Evolutionary conservation across 805 yeast species (phyloP), one percentile per base, ranked within the genome.

Genomic region (Metschnikowia anglica): DNA sequence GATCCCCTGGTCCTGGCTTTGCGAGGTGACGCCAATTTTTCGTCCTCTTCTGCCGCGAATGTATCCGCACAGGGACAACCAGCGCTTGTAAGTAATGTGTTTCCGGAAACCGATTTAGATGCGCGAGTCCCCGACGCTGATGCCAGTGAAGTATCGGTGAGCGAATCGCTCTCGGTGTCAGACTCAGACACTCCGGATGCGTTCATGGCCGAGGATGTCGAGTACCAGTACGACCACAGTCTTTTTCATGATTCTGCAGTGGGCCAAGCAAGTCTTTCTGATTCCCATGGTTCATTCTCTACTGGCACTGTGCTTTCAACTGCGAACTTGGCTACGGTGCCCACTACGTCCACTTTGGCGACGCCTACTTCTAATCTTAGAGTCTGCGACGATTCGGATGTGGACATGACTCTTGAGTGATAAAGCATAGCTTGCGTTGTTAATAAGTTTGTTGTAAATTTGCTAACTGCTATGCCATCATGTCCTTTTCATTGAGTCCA

Each of bases 401-500:
- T 66, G 43, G 77, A 72, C 47, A 73, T 73, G 77, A 63, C 72
- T 16, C 56, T 73, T 35, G 76, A 73, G 45, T 72, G 60, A 20
- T 44, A n/a, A n/a, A n/a, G n/a, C n/a, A n/a, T n/a, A n/a, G n/a
- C n/a, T n/a, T n/a, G n/a, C n/a, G n/a, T n/a, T n/a, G n/a, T n/a
- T n/a, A n/a, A n/a, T n/a, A n/a, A n/a, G n/a, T n/a, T n/a, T n/a
- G n/a, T n/a, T n/a, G n/a, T n/a, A n/a, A n/a, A n/a, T n/a, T n/a
- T n/a, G n/a, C n/a, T n/a, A n/a, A n/a, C n/a, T n/a, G n/a, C n/a
- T n/a, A n/a, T n/a, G n/a, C 32, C 18, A 41, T 37, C 31, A 37
- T 18, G 30, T 29, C 12, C 29, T 28, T 31, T 52, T 61, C 39
- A 81, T 71, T 46, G 79, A 79, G 59, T 91, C 97, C 4, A 88